Evolutionary conservation across 495 filamentous ascomycete genomes (phyloP).

Genomic region (Hypoxylon rickii): DNA sequence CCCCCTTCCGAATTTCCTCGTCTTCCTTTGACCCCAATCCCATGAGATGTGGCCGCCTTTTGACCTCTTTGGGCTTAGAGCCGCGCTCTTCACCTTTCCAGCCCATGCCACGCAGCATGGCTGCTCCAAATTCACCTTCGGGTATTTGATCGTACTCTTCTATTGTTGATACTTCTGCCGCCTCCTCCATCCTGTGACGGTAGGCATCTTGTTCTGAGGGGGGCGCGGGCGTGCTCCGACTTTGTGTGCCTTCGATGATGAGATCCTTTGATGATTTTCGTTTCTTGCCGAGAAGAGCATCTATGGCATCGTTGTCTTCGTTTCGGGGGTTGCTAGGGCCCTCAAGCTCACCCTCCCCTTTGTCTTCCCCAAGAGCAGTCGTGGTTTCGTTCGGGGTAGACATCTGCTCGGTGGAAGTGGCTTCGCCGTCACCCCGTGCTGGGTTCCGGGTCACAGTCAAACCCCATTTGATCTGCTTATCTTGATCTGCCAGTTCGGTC

Average conservation of each 20-base stretch:
- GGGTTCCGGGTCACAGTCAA: slow-evolving; percentile 47
- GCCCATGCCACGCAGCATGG: slow-evolving; percentile 86
- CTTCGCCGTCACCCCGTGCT: slow-evolving; percentile 8
- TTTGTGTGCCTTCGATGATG: slow-evolving; percentile 33
- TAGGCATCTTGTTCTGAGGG: slow-evolving; percentile 71
- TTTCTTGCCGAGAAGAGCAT: slow-evolving; percentile 71
- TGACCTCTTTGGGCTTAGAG: slow-evolving; percentile 52
- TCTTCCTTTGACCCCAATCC: slow-evolving; percentile 83
- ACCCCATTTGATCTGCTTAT: slow-evolving; percentile 49
- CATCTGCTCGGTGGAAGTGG: slow-evolving; percentile 29
- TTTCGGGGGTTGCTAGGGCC: slow-evolving; percentile 52
- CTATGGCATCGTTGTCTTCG: slow-evolving; percentile 78
- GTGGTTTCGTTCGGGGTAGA: slow-evolving; percentile 23
- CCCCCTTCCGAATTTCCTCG: slow-evolving; percentile 57
- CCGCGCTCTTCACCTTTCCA: slow-evolving; percentile 82
- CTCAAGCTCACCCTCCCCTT: slow-evolving; percentile 28
- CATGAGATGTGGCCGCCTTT: slow-evolving; percentile 75
- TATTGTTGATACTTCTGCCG: slow-evolving; percentile 74
- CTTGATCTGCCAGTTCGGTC: slow-evolving; percentile 45
- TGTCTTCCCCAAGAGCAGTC: slow-evolving; percentile 37
- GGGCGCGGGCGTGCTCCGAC: slow-evolving; percentile 30
- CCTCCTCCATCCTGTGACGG: slow-evolving; percentile 65
- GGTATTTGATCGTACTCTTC: slow-evolving; percentile 88
- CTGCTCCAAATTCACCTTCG: slow-evolving; percentile 91
- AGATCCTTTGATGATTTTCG: slow-evolving; percentile 32